Evolutionary conservation across 768 basidiomycete species (phyloP).

Genomic region (Pleurotus salmoneostramineus): DNA sequence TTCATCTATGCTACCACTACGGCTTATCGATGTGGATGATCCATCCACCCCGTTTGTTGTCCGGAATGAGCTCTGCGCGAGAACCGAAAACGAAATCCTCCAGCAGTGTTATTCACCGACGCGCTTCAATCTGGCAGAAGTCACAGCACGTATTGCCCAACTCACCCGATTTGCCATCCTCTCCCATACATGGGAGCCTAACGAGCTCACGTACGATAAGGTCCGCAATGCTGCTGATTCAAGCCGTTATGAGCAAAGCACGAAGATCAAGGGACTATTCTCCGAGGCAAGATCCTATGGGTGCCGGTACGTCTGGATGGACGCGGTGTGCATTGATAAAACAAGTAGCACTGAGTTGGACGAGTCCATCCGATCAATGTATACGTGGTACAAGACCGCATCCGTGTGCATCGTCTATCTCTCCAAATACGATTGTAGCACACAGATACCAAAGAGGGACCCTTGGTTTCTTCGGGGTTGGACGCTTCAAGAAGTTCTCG

Average conservation of each 20-base stretch:
- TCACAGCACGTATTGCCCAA: no score
- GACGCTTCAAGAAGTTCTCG: neutral
- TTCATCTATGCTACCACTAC: no score
- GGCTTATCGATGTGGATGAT: no score
- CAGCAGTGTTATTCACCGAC: no score
- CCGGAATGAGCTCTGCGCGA: no score
- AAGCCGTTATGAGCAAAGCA: neutral
- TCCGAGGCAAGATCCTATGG: neutral
- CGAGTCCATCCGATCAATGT: slow-evolving; percentile 1
- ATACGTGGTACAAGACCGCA: neutral
- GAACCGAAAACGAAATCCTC: no score
- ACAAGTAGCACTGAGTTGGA: neutral
- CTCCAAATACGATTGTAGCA: no score
- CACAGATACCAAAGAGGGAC: neutral
- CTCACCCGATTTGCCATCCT: no score
- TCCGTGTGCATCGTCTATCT: neutral
- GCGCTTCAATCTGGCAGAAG: no score
- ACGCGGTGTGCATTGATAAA: neutral
- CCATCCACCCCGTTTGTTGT: no score
- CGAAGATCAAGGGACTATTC: neutral
- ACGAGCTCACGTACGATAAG: neutral
- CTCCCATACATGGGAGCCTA: neutral
- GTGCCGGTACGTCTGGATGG: neutral
- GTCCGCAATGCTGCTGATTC: neutral
- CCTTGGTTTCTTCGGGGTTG: neutral